A percentile compares a stretch with the other conserved stretches of the same genome.
Conservation (phyloP, 2,329 filamentous ascomycete genomes). For the Botrytis paeoniae region DNA sequence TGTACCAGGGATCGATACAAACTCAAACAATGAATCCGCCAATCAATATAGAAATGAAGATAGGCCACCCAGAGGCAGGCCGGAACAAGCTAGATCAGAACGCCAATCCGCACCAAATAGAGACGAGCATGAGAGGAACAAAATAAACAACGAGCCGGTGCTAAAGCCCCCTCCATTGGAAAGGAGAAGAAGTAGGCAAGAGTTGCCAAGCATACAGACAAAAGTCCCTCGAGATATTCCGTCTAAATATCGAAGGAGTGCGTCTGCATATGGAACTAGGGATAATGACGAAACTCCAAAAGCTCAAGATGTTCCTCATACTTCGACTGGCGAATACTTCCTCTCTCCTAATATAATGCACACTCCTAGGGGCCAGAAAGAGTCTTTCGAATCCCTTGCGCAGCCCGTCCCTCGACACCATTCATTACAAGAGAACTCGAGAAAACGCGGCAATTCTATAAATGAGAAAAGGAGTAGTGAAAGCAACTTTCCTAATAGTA, state of each 20-base stretch:
- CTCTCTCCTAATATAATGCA: conserved; percentile 47
- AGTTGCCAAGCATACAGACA: conserved; percentile 37
- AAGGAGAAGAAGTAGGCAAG: conserved; percentile 34
- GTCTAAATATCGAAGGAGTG: conserved; percentile 35
- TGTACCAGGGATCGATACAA: conserved; percentile 40
- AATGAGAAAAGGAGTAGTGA: conserved; percentile 34
- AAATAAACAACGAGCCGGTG: not conserved
- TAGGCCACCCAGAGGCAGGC: conserved; percentile 21
- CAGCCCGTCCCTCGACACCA: conserved; percentile 40
- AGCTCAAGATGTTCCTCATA: conserved; percentile 30
- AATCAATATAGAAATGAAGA: conserved; percentile 21
- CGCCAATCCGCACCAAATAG: not conserved
- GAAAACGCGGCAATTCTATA: conserved; percentile 30
- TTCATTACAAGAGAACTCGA: conserved; percentile 37
- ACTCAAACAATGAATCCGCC: conserved; percentile 17
- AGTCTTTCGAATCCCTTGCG: conserved; percentile 26
- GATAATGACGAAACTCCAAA: conserved; percentile 34
- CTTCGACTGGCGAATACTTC: conserved; percentile 40
- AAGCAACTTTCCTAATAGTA: conserved; percentile 20
- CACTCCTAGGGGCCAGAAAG: conserved; percentile 22
- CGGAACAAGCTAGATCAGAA: not conserved
- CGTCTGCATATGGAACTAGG: conserved; percentile 30
- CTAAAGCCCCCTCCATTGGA: conserved; percentile 24
- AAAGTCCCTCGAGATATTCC: conserved; percentile 36
- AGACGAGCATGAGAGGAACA: conserved; percentile 1